phyloP scores from a whole-genome alignment of 768 basidiomycete genomes.

The Pleurotus citrinopileatus region DNA sequence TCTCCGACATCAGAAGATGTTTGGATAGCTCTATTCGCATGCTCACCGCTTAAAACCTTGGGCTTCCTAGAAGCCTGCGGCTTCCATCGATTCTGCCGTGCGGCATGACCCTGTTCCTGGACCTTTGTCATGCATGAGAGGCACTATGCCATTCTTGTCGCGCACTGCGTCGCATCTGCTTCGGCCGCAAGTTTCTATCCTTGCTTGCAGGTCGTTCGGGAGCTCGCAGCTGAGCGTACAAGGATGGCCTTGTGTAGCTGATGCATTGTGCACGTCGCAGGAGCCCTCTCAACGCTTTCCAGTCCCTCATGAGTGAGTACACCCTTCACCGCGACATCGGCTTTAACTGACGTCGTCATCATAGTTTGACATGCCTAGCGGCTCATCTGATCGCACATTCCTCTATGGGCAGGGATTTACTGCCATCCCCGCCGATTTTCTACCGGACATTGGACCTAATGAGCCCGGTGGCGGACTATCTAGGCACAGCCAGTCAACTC shows the following conservation, averaged over 20 bases:
- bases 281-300: neutral
- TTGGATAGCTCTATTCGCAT: neutral
- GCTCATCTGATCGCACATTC: neutral
- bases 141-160: slow-evolving; percentile 12
- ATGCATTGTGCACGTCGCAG: neutral
- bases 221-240: slow-evolving; percentile 11
- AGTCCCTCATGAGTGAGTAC: neutral
- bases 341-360: neutral
- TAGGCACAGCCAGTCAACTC: neutral
- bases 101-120: slow-evolving; percentile 9
- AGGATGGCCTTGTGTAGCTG: slow-evolving; percentile 5
- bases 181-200: slow-evolving; percentile 1
- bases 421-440: neutral
- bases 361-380: neutral
- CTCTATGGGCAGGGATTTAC: neutral
- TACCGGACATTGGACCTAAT: neutral
- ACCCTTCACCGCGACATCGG: neutral
- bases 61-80: slow-evolving; percentile 8
- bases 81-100: slow-evolving; percentile 5
- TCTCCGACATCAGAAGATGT: slow-evolving; percentile 7
- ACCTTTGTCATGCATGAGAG: neutral
- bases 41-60: neutral
- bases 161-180: slow-evolving; percentile 7
- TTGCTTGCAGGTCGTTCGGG: neutral
- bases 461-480: neutral